A percentile compares a stretch with the other conserved stretches of the same genome.
Conservation (phyloP, 345 rosid genomes). For the Cardiospermum halicacabum region DNA sequence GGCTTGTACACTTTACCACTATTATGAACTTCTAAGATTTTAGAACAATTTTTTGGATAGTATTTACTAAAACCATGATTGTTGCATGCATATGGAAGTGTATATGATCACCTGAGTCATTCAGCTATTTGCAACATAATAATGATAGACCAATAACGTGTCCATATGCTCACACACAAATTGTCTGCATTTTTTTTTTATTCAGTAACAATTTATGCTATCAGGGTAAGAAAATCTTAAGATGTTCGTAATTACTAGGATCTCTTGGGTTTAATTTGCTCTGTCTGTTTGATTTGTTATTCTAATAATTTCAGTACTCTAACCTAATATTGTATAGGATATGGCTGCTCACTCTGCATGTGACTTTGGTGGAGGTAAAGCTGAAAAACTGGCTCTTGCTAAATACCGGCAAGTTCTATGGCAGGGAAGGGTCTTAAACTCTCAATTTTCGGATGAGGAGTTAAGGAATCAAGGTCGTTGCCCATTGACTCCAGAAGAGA, state of each 20-base stretch:
- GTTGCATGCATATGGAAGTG: conserved; percentile 8
- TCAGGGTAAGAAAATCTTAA: conserved; percentile 3
- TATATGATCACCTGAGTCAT: not conserved
- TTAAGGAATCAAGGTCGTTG: conserved; percentile 91
- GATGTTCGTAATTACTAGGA: not conserved
- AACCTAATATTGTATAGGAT: conserved; percentile 48
- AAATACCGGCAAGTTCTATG: conserved; percentile 84
- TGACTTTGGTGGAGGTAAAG: conserved; percentile 96
- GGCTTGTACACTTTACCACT: not conserved
- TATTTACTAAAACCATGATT: not conserved
- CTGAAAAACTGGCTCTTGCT: conserved; percentile 80
- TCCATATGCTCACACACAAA: not conserved
- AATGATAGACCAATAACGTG: not conserved
- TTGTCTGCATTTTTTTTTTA: too few species aligned
- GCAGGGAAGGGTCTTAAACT: conserved; percentile 93
- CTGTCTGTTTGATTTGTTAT: not conserved
- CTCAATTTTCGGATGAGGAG: conserved; percentile 77
- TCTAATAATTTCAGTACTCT: not conserved
- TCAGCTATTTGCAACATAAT: not conserved
- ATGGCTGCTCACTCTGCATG: conserved; percentile 99
- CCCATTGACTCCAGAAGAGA: conserved; percentile 96
- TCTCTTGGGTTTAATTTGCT: conserved; percentile 1
- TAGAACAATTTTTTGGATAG: not conserved
- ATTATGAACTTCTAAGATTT: not conserved
- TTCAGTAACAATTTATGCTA: not conserved